Evolutionary conservation across 306 rosid species (phyloP).

Genomic region (Vigna unguiculata): DNA sequence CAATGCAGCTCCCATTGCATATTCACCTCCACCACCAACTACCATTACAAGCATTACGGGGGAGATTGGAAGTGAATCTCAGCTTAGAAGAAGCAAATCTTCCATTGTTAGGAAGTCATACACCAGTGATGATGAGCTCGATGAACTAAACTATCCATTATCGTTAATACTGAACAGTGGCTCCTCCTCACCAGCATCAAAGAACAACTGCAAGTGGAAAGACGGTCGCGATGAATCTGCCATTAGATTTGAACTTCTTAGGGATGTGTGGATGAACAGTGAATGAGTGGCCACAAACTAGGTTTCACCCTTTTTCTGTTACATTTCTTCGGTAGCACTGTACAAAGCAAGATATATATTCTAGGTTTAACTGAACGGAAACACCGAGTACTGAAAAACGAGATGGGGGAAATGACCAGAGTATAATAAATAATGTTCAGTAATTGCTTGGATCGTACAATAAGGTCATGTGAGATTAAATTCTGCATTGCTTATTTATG

Average conservation of each 20-base stretch:
- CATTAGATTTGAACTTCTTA: slow-evolving; percentile 84
- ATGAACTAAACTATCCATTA: slow-evolving; percentile 83
- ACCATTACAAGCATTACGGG: slow-evolving; percentile 61
- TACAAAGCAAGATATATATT: slow-evolving; percentile 12
- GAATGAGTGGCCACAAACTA: slow-evolving; percentile 47
- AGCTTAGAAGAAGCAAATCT: slow-evolving; percentile 81
- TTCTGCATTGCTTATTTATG: neutral
- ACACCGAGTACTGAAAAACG: slow-evolving; percentile 4
- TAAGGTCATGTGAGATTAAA: neutral
- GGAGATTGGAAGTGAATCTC: slow-evolving; percentile 63
- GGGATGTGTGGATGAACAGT: slow-evolving; percentile 83
- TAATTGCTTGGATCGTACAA: neutral
- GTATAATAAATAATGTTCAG: slow-evolving; percentile 42
- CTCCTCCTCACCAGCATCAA: slow-evolving; percentile 50
- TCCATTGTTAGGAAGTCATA: slow-evolving; percentile 81
- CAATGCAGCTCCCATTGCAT: slow-evolving; percentile 68
- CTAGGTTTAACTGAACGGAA: slow-evolving; percentile 30
- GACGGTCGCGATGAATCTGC: slow-evolving; percentile 55
- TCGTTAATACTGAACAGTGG: slow-evolving; percentile 60
- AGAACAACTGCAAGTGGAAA: slow-evolving; percentile 53
- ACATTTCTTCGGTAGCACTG: neutral
- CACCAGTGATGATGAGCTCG: slow-evolving; percentile 96
- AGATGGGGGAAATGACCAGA: slow-evolving; percentile 21
- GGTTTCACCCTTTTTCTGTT: slow-evolving; percentile 2
- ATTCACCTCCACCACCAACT: slow-evolving; percentile 71